Base-by-base conservation (phyloP, 2,329 filamentous ascomycete genomes). In the Colletotrichum sp. region DNA sequence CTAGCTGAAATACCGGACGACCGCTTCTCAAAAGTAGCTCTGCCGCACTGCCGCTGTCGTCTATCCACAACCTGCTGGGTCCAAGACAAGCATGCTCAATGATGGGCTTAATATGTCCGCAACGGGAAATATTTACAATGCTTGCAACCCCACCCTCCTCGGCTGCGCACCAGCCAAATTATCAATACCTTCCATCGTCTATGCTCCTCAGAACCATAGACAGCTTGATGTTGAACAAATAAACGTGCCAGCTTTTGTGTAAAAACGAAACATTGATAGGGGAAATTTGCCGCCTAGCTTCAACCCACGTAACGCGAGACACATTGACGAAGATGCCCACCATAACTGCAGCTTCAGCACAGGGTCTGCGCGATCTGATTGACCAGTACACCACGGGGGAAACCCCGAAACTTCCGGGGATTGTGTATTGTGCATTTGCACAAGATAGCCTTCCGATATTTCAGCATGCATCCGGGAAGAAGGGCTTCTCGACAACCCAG, bases 361-460 rank as follows among this genome's bases (percentile, higher is more conserved):
- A 57, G 8, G 21, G 16, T 10, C 18, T 34, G n/a, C 30, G 60
- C 60, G 28, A 64, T 38, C 16, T 43, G 3, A 84, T 64, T n/a
- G 60, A 64, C 12, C 18, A 64, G 12, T 64, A 64, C 30, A 64
- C 60, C 6, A 10, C 60, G 6, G 69, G 48, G 6, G 18, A 65
- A 21, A 60, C n/a, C 9, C 48, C 28, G 13, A 57, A 55, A 13
- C 21, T 72, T 21, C 69, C 69, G 12, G 69, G 69, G 10, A 15
- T 72, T 26, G 55, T 64, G 6, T 64, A 65, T 18, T 64, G 64
- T 26, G 70, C 52, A 15, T 26, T 72, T 13, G 16, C 8, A 15
- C 26, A 52, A 58, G 61, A 67, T 34, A 63, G 70, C 3, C 16
- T 58, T 7, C 43, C 24, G 6, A 55, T 72, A 64, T 72, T 67